Base-by-base conservation (phyloP, 2,329 filamentous ascomycete species). In the Aureobasidium sp. region DNA sequence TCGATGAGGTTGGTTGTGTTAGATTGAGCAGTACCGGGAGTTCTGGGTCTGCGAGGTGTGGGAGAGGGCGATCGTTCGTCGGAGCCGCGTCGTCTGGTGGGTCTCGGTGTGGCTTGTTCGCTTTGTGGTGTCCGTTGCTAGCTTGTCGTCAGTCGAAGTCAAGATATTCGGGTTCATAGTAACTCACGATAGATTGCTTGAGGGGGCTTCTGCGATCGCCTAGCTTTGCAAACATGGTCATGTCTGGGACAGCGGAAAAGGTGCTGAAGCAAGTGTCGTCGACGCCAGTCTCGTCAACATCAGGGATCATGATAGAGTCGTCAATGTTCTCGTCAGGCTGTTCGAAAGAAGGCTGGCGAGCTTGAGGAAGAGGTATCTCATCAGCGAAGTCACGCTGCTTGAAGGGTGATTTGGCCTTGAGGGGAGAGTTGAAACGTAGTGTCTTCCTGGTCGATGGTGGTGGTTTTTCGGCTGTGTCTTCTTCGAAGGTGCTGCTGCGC, bases 181-280 rank as follows among this genome's bases (percentile, higher is more conserved):
- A 27, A 29, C 54, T 25, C 27, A 48, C 54, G 27, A 42, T 27
- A 6, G 57, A 41, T 39, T 63, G 51, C 44, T 62, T 62, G 48
- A 60, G 44, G 11, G 61, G 57, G n/a, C 54, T 63, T 27, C 37
- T 58, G 36, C 42, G 67, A 64, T 87, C 84, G 61, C 86, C 85
- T 59, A 94, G 77, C 65, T 85, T 86, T 9, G 90, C 87, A 69
- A 95, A 91, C 68, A 87, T 86, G 25, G 91, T 94, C 84, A 94
- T 85, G 68, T 93, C 90, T 5, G 91, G 91, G 59, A 96, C 85
- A 9, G 90, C 91, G 1, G 93, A 97, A 74, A 97, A 97, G 13
- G 83, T 85, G 77, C 91, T 96, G 72, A 96, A 89, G 69, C 82
- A 87, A 76, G 86, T 88, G 67, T 90, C 87, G 66, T 91, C 87